phyloP scores from a whole-genome alignment of 2,329 filamentous ascomycete genomes.

The Akanthomyces muscarius region DNA sequence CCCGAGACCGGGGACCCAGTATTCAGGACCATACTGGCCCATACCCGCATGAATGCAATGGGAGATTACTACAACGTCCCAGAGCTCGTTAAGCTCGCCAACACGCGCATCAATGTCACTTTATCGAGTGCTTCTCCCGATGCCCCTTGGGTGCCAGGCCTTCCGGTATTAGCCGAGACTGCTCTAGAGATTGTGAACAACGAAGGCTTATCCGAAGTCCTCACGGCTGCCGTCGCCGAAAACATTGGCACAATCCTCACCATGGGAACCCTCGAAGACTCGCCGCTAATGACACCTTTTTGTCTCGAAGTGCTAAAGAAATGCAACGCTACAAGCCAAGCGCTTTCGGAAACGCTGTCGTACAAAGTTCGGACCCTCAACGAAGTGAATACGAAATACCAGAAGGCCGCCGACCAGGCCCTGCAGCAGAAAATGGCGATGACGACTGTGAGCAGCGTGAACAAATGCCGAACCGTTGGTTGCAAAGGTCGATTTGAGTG shows the following conservation, averaged over 20 bases:
- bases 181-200: background rate
- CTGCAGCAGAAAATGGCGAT: background rate
- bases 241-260: background rate
- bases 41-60: conserved; percentile 1
- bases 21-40: background rate
- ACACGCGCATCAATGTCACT: background rate
- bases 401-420: background rate
- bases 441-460: background rate
- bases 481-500: background rate
- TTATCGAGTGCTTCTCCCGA: background rate
- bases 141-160: background rate
- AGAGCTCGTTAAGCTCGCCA: background rate
- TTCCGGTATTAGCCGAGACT: background rate
- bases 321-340: background rate
- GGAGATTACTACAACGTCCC: background rate
- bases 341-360: background rate
- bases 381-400: background rate
- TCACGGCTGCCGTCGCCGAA: background rate
- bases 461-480: background rate
- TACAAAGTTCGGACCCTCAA: background rate
- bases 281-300: conserved; percentile 6
- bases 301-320: background rate
- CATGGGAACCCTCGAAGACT: background rate
- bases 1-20: background rate
- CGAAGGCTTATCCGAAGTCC: background rate